Evolutionary conservation across 768 basidiomycete genomes (phyloP).

Genomic region (Leccinum boreale): DNA sequence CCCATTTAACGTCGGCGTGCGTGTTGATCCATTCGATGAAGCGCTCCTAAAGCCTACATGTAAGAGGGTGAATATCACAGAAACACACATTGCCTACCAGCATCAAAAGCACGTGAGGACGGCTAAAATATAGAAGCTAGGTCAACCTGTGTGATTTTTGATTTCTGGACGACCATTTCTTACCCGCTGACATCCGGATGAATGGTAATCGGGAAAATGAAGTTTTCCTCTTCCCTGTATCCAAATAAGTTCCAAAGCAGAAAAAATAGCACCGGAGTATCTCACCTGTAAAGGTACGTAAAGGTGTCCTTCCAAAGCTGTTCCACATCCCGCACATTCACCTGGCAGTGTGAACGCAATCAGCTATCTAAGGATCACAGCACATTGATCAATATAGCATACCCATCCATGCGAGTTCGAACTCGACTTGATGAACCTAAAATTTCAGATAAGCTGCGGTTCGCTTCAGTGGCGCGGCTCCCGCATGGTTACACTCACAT

Average conservation of each 20-base stretch:
- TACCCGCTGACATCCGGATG: constrained; percentile 76
- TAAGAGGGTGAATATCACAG: background rate
- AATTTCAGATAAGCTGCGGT: background rate
- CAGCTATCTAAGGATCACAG: background rate
- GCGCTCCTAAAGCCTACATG: constrained; percentile 44
- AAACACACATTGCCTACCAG: constrained; percentile 39
- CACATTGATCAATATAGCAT: background rate
- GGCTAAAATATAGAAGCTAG: constrained; percentile 31
- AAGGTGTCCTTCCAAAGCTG: constrained; percentile 77
- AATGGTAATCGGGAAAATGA: constrained; percentile 75
- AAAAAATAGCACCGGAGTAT: background rate
- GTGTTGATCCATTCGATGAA: constrained; percentile 75
- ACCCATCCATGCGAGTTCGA: constrained; percentile 75
- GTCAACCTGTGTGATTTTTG: background rate
- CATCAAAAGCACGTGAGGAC: constrained; percentile 72
- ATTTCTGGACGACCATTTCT: constrained; percentile 16
- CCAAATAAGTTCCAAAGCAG: background rate
- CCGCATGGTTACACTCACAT: constrained; percentile 39
- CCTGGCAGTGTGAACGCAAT: constrained; percentile 31
- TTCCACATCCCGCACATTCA: constrained; percentile 64
- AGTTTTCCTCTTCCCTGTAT: constrained; percentile 55
- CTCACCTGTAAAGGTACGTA: constrained; percentile 59
- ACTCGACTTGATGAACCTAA: constrained; percentile 66
- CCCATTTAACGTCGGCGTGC: constrained; percentile 68
- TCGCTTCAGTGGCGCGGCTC: background rate